A percentile compares a stretch with the other conserved stretches of the same genome.
phyloP scores from a whole-genome alignment of 441 rosid genomes.

The Gossypium schwendimanii region DNA sequence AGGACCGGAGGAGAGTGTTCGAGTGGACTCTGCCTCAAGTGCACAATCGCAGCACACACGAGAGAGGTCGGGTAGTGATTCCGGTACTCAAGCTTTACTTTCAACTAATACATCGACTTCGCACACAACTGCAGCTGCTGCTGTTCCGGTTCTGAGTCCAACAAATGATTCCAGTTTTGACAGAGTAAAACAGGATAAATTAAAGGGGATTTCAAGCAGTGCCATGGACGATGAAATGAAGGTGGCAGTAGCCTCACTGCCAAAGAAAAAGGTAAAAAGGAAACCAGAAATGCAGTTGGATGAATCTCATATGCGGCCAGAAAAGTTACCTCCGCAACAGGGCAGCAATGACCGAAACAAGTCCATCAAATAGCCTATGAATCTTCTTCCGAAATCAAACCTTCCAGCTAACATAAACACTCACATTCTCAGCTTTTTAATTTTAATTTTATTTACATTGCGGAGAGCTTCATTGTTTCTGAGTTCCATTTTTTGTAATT shows the following conservation, averaged over 20 bases:
- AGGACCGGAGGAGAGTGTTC: constrained; percentile 29
- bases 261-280: constrained; percentile 58
- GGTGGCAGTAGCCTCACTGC: constrained; percentile 30
- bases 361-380: constrained; percentile 28
- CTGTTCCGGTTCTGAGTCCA: constrained; percentile 32
- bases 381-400: constrained; percentile 28
- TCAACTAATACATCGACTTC: constrained; percentile 32
- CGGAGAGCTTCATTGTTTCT: not conserved
- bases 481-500: constrained; percentile 8
- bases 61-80: constrained; percentile 4
- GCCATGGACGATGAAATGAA: constrained; percentile 42
- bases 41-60: constrained; percentile 28
- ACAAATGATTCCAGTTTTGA: constrained; percentile 29
- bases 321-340: constrained; percentile 32
- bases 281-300: constrained; percentile 48
- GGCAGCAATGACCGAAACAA: constrained; percentile 37
- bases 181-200: constrained; percentile 47
- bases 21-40: constrained; percentile 31
- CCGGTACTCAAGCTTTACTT: constrained; percentile 34
- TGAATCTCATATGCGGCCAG: constrained; percentile 34
- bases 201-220: constrained; percentile 42
- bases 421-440: not conserved
- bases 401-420: constrained; percentile 12
- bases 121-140: constrained; percentile 24
- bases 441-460: not conserved